These are phyloP conservation scores for Immersiella caudata DNA, from an alignment of 495 filamentous ascomycete genomes.

Conservation along the genomic window DNA sequence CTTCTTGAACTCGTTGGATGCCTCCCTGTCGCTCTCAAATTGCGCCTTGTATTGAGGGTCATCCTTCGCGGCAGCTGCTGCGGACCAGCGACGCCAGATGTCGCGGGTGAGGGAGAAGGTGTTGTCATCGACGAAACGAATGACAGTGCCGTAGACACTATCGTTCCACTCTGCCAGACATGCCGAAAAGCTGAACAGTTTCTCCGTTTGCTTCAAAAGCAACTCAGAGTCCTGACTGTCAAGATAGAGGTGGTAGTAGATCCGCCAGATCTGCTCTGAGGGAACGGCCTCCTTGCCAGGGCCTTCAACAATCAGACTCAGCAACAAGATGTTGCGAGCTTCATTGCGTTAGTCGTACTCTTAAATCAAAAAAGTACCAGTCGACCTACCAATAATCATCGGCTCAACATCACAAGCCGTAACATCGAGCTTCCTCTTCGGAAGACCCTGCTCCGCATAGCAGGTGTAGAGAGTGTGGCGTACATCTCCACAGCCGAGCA, in stretches of 20 bases:
- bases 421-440: conserved; percentile 35
- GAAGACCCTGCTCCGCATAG: conserved; percentile 34
- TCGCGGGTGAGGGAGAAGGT: conserved; percentile 38
- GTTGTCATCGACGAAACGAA: conserved; percentile 42
- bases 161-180: conserved; percentile 41
- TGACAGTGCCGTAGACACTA: conserved; percentile 37
- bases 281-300: conserved; percentile 27
- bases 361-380: not conserved
- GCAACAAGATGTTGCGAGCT: conserved; percentile 58
- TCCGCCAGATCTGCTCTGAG: conserved; percentile 48
- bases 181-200: conserved; percentile 41
- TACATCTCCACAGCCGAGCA: conserved; percentile 57
- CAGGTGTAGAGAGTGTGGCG: conserved; percentile 55
- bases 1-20: conserved; percentile 23
- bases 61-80: conserved; percentile 7
- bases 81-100: conserved; percentile 41
- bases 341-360: conserved; percentile 17
- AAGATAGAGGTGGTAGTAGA: conserved; percentile 58
- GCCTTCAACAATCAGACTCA: conserved; percentile 48
- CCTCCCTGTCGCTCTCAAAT: conserved; percentile 12
- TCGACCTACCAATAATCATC: conserved; percentile 49
- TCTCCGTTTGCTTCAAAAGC: conserved; percentile 42
- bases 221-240: conserved; percentile 39
- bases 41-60: conserved; percentile 16
- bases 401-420: conserved; percentile 55